Percentiles rank a stretch among this genome's conserved stretches.
phyloP scores from a whole-genome alignment of 495 filamentous ascomycete genomes.

The Margaritispora aquatica region DNA sequence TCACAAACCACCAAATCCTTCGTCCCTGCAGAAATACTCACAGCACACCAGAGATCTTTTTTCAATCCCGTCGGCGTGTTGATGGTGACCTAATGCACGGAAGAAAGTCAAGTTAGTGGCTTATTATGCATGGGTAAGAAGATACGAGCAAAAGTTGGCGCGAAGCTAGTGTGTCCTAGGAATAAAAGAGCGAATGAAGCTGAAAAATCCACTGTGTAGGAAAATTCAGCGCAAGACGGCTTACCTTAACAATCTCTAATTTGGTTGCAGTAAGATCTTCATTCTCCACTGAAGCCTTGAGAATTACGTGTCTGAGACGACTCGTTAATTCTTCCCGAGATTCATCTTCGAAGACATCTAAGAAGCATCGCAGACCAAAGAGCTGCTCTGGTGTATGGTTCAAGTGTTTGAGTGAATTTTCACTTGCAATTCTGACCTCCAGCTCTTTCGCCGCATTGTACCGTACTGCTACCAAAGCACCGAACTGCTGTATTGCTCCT shows the following conservation, averaged over 20 bases:
- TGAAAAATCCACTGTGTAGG: no score
- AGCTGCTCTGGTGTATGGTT: conserved; percentile 74
- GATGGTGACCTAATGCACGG: no score
- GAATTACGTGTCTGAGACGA: conserved; percentile 69
- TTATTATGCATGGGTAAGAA: no score
- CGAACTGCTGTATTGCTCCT: conserved; percentile 81
- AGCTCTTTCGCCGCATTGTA: conserved; percentile 64
- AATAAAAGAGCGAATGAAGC: no score
- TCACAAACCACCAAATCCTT: conserved; percentile 78
- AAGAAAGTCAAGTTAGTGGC: no score
- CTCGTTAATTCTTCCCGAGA: not conserved
- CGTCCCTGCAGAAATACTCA: conserved; percentile 62
- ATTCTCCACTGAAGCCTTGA: conserved; percentile 77
- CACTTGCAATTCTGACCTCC: conserved; percentile 73
- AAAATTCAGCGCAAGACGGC: no score
- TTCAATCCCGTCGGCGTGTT: conserved; percentile 39
- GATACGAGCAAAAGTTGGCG: no score
- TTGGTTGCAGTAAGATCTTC: conserved; percentile 66
- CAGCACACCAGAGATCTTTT: conserved; percentile 73
- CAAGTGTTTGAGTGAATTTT: conserved; percentile 71
- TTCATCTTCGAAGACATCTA: conserved; percentile 72
- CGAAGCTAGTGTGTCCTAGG: no score
- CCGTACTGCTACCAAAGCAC: conserved; percentile 65
- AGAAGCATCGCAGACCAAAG: conserved; percentile 67
- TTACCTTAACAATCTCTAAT: conserved; percentile 63